Percentiles rank a stretch among this genome's conserved stretches.
Conservation (phyloP, 495 filamentous ascomycete species). For the Penicillium pancosmium region DNA sequence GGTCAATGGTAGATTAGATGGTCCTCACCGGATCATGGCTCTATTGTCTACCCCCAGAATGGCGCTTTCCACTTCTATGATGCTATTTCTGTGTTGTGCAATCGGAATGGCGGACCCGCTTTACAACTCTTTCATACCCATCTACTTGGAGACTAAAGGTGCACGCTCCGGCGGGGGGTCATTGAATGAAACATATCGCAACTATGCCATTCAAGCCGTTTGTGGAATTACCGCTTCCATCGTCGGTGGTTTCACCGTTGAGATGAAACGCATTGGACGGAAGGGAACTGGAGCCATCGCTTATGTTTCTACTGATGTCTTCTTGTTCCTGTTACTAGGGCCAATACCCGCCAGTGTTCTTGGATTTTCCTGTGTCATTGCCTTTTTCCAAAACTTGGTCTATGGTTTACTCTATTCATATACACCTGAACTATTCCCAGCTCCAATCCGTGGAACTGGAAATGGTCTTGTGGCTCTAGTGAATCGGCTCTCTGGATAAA, state of each 20-base stretch:
- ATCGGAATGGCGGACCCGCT: constrained; percentile 3
- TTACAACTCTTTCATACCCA: constrained; percentile 18
- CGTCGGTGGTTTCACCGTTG: constrained; percentile 10
- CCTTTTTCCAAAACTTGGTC: constrained; percentile 2
- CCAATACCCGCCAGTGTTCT: constrained; percentile 4
- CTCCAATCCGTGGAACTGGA: constrained; percentile 8
- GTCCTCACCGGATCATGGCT: neutral
- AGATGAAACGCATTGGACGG: constrained; percentile 16
- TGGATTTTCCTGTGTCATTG: constrained; percentile 8
- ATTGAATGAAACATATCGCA: constrained; percentile 13
- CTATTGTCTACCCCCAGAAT: neutral
- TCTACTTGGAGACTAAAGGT: constrained; percentile 12
- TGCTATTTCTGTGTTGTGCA: neutral
- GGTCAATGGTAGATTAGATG: constrained; percentile 36
- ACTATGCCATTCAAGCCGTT: constrained; percentile 11
- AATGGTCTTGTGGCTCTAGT: neutral
- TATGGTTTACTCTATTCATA: neutral
- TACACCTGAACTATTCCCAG: constrained; percentile 10
- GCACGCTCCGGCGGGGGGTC: neutral
- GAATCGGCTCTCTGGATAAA: neutral
- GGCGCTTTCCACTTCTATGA: neutral
- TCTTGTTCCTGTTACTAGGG: constrained; percentile 4
- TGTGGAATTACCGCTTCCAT: constrained; percentile 18
- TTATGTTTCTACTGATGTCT: neutral
- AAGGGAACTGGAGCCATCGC: constrained; percentile 17